Evolutionary conservation across 805 yeast species (phyloP), one percentile per base, ranked within the genome.

Genomic region (Candida glaebosa): DNA sequence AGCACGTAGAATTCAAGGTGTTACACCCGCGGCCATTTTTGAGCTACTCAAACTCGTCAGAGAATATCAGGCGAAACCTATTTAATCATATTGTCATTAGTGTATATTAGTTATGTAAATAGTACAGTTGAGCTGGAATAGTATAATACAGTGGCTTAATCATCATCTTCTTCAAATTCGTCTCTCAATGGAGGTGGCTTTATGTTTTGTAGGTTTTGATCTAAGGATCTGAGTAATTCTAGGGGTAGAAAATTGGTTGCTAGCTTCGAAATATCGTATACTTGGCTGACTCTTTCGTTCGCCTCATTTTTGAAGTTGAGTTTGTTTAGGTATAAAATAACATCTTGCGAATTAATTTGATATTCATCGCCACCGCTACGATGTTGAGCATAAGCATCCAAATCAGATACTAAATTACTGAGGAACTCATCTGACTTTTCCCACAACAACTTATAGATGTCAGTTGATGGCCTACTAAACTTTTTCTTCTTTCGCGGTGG

Each of bases 1-100:
- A 58, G 98, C 98, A 0, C 75, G 96, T 57, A 73, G 98, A 51
- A 84, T 91, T 9, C 95, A 93, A 54, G 98, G 99, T 1, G 81
- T 93, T 2, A 91, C 98, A 0, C 96, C 98, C 0, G 91, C 96
- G 0, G 93, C 96, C 0, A 69, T 87, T 14, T 84, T 88, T 48
- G 95, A 87, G 56, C 69, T 90, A 36, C 86, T 82, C 56, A 71
- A 81, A 46, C 58, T 84, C 41, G 73, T 73, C 25, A 38, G 38
- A 30, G 22, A 34, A 8, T 7, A 24, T 2, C 33, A 25, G 18
- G 14, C 28, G 8, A 24, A 14, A 14, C 9, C 31, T 6, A 24
- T 5, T 32, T n/a, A n/a, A 6, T 17, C n/a, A 17, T 34, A 20
- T 19, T 34, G 18, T 17, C 10, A 32, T 17, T 24, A 24, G 16